Conservation (phyloP, 2,329 filamentous ascomycete genomes). For the Davidsoniella australis region DNA sequence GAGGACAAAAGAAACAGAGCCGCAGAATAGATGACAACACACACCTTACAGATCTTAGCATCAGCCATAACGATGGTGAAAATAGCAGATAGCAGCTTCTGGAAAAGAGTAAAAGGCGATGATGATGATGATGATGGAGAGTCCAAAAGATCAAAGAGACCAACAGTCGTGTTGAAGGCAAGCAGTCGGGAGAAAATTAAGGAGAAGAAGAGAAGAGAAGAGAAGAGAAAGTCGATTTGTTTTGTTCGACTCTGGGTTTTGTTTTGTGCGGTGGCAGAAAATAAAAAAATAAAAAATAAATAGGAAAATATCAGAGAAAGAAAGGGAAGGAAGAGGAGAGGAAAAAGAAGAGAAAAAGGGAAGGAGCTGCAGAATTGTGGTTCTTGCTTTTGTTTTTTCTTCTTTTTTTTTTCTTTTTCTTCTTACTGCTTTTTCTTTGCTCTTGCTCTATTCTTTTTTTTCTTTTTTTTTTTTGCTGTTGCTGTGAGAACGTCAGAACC, state of each 20-base stretch:
- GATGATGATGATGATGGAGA: neutral
- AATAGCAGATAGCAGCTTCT: neutral
- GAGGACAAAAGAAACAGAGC: neutral
- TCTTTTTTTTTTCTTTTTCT: too few relatives aligned
- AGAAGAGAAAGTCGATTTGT: neutral
- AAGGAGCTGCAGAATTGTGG: conserved; percentile 2
- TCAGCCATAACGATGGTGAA: conserved; percentile 5
- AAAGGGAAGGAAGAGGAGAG: neutral
- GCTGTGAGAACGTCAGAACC: neutral
- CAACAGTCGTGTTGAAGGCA: neutral
- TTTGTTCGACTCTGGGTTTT: neutral
- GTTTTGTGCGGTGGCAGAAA: neutral
- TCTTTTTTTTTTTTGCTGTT: neutral
- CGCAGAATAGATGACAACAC: neutral
- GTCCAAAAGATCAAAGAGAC: neutral
- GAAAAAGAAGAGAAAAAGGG: neutral
- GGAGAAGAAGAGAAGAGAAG: neutral
- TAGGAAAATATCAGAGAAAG: neutral
- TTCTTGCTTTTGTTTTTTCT: neutral
- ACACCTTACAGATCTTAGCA: conserved; percentile 11
- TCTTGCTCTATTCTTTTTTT: neutral
- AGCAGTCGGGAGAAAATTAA: neutral
- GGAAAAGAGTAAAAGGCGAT: neutral
- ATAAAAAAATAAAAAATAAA: conserved; percentile 4
- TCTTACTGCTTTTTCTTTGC: neutral